Evolutionary conservation across 768 basidiomycete genomes (phyloP).

Genomic region (Termitomyces sp.): DNA sequence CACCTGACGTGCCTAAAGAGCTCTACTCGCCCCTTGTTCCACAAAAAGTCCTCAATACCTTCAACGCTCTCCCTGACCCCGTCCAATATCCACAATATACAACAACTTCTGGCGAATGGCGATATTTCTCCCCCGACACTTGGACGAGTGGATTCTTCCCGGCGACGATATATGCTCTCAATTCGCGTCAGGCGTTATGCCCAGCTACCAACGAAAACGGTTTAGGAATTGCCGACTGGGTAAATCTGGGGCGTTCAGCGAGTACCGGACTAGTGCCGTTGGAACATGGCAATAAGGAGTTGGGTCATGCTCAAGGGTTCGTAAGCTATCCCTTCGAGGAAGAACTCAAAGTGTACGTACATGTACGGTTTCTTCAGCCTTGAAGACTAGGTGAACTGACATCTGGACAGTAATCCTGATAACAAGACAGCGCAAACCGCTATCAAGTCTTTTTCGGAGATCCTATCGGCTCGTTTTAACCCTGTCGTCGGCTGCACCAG

Average conservation of each 20-base stretch:
- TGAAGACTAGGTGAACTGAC: too few relatives aligned
- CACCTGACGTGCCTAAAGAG: constrained; percentile 34
- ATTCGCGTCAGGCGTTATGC: constrained; percentile 51
- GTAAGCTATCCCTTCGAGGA: constrained; percentile 60
- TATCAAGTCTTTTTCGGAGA: constrained; percentile 54
- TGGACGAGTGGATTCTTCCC: constrained; percentile 77
- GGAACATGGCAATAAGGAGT: constrained; percentile 43
- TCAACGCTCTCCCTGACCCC: constrained; percentile 39
- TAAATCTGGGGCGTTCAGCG: constrained; percentile 49
- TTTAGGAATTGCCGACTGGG: constrained; percentile 47
- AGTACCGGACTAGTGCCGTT: constrained; percentile 51
- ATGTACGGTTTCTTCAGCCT: constrained; percentile 13
- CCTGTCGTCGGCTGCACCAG: constrained; percentile 63
- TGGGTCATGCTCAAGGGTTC: constrained; percentile 74
- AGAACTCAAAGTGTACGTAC: constrained; percentile 49
- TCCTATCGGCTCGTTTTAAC: constrained; percentile 57
- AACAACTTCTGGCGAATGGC: constrained; percentile 44
- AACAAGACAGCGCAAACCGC: constrained; percentile 57
- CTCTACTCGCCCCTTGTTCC: constrained; percentile 59
- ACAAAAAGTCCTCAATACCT: constrained; percentile 56
- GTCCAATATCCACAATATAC: constrained; percentile 50
- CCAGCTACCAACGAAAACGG: constrained; percentile 32
- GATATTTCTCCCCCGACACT: constrained; percentile 48
- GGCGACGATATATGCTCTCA: constrained; percentile 54
- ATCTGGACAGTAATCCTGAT: constrained; percentile 41